phyloP scores from a whole-genome alignment of 208 protist species.

The Leishmania major region DNA sequence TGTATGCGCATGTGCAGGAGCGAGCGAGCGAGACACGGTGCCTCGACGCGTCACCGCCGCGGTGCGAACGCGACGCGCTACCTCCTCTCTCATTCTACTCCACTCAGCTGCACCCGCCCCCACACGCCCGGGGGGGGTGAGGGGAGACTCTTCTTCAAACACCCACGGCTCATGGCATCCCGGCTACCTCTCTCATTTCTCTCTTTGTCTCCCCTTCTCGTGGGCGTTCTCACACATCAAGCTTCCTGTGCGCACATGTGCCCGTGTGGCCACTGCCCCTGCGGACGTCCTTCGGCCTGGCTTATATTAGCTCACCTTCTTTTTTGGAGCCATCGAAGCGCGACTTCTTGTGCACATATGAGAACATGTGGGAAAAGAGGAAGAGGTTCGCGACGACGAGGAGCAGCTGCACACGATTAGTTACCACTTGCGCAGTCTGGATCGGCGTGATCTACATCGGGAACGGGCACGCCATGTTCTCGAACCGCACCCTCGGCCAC shows the following conservation, averaged over 20 bases:
- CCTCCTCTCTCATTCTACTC: neutral
- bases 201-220: neutral
- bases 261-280: neutral
- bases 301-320: neutral
- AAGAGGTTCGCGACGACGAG: neutral
- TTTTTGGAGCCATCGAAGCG: neutral
- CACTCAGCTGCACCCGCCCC: neutral
- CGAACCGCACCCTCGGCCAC: neutral
- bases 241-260: neutral
- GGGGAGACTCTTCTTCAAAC: neutral
- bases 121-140: neutral
- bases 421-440: neutral
- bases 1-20: neutral
- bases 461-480: neutral
- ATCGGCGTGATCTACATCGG: neutral
- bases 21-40: neutral
- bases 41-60: neutral
- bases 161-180: neutral
- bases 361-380: neutral
- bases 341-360: neutral
- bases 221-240: neutral
- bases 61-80: neutral
- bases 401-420: neutral
- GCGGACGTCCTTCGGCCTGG: neutral
- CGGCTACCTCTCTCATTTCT: neutral